phyloP scores from a whole-genome alignment of 495 filamentous ascomycete species.

The Penicillium ochrochloron region DNA sequence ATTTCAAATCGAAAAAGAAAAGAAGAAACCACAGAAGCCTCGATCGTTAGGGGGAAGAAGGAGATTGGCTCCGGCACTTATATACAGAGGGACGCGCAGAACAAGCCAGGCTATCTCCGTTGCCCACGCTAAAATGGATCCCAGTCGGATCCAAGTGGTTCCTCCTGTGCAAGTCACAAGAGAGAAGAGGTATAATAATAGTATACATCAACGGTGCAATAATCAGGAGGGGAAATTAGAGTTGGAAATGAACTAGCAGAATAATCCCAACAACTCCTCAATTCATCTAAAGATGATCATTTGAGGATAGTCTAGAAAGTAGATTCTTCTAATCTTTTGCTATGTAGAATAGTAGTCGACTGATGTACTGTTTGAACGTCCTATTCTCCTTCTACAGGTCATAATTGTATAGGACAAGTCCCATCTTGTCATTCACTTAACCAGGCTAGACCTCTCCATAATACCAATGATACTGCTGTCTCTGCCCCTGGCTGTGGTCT shows the following conservation, averaged over 20 bases:
- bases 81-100: conserved; percentile 4
- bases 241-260: neutral
- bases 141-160: neutral
- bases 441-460: neutral
- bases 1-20: neutral
- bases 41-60: neutral
- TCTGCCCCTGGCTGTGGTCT: neutral
- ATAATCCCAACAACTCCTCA: neutral
- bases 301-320: too few species aligned
- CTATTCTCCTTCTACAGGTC: too few species aligned
- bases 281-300: neutral
- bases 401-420: neutral
- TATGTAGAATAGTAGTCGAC: too few species aligned
- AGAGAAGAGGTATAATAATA: neutral
- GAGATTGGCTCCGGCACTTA: conserved; percentile 6
- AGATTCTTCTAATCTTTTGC: too few species aligned
- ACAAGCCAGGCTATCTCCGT: neutral
- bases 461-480: neutral
- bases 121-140: neutral
- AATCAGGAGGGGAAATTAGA: neutral
- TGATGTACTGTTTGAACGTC: too few species aligned
- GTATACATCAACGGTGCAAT: neutral
- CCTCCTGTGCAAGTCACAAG: neutral
- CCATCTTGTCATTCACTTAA: neutral
- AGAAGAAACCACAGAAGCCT: neutral